Percentiles rank a stretch among this genome's conserved stretches.
Evolutionary conservation across 2,329 filamentous ascomycete species (phyloP).

Genomic region (Penicillium sp.): DNA sequence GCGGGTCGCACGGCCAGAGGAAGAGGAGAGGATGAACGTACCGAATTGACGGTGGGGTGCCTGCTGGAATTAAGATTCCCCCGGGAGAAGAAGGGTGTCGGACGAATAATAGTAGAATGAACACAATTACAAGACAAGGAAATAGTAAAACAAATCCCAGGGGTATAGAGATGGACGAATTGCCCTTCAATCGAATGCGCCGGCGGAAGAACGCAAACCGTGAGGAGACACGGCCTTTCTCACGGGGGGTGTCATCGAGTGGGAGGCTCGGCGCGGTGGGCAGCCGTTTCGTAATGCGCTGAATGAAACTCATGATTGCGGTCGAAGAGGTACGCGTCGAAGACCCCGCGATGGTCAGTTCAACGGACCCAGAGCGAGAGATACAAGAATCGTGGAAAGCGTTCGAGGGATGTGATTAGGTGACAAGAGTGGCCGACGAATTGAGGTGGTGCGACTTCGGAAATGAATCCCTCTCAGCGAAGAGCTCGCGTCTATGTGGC

Average conservation of each 20-base stretch:
- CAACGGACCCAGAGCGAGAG: conserved; percentile 18
- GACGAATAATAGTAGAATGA: conserved; percentile 85
- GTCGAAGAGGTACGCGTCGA: conserved; percentile 21
- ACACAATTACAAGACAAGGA: conserved; percentile 80
- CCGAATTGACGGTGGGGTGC: conserved; percentile 84
- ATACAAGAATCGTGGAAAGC: conserved; percentile 8
- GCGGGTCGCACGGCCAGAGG: not conserved
- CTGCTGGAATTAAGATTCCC: conserved; percentile 78
- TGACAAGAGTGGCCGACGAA: not conserved
- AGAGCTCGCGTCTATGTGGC: conserved; percentile 1
- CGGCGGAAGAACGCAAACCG: conserved; percentile 75
- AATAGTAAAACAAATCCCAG: conserved; percentile 89
- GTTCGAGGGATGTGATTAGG: conserved; percentile 8
- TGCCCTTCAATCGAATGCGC: conserved; percentile 81
- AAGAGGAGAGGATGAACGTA: conserved; percentile 42
- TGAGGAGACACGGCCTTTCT: conserved; percentile 40
- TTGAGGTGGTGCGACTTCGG: not conserved
- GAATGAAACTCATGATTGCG: conserved; percentile 48
- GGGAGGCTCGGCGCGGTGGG: conserved; percentile 43
- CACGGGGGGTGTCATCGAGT: conserved; percentile 42
- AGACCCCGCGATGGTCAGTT: conserved; percentile 14
- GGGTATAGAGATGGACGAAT: conserved; percentile 87
- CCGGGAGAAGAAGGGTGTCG: conserved; percentile 78
- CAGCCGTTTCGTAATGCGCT: conserved; percentile 48
- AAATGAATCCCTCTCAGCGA: not conserved